A percentile compares a stretch with the other conserved stretches of the same genome.
phyloP scores from a whole-genome alignment of 192 early-diverging fungal genomes.

The Coemansia aciculifera region DNA sequence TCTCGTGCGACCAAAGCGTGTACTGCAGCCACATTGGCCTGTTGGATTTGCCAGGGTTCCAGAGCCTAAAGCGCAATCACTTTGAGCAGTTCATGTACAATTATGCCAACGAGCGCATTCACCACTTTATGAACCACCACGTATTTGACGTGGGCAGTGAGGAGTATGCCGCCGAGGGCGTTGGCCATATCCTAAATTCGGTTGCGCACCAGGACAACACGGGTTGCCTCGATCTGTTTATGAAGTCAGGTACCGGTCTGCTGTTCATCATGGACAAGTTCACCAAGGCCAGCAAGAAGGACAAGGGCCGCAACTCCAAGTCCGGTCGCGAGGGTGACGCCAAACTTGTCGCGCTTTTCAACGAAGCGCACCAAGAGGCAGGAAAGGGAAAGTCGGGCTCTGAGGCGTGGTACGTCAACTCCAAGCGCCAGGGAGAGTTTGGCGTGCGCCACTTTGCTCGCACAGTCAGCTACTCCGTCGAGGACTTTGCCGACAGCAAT shows the following conservation, averaged over 20 bases:
- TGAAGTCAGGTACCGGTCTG: slow-evolving; percentile 70
- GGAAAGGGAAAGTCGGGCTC: slow-evolving; percentile 22
- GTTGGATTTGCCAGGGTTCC: slow-evolving; percentile 85
- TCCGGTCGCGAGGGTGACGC: slow-evolving; percentile 41
- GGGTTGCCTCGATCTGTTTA: slow-evolving; percentile 73
- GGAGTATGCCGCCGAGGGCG: slow-evolving; percentile 66
- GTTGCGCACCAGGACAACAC: slow-evolving; percentile 67
- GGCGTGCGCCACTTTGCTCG: slow-evolving; percentile 79
- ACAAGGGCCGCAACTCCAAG: slow-evolving; percentile 38
- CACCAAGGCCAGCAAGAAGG: slow-evolving; percentile 52
- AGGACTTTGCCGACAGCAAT: slow-evolving; percentile 74
- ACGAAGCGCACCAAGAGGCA: slow-evolving; percentile 27
- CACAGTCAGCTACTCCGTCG: slow-evolving; percentile 61
- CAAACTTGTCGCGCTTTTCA: slow-evolving; percentile 39
- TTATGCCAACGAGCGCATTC: slow-evolving; percentile 86
- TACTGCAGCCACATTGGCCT: slow-evolving; percentile 82
- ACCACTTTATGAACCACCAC: slow-evolving; percentile 70
- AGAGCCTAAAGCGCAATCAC: slow-evolving; percentile 55
- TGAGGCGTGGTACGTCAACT: slow-evolving; percentile 35
- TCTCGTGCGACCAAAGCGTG: slow-evolving; percentile 63
- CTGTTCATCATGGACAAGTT: slow-evolving; percentile 75
- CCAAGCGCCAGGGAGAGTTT: slow-evolving; percentile 60
- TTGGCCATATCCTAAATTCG: slow-evolving; percentile 57
- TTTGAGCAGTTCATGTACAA: slow-evolving; percentile 76
- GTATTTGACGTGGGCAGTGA: slow-evolving; percentile 71